Evolutionary conservation across 2,329 filamentous ascomycete species (phyloP).

Genomic region (Fusarium algeriense): DNA sequence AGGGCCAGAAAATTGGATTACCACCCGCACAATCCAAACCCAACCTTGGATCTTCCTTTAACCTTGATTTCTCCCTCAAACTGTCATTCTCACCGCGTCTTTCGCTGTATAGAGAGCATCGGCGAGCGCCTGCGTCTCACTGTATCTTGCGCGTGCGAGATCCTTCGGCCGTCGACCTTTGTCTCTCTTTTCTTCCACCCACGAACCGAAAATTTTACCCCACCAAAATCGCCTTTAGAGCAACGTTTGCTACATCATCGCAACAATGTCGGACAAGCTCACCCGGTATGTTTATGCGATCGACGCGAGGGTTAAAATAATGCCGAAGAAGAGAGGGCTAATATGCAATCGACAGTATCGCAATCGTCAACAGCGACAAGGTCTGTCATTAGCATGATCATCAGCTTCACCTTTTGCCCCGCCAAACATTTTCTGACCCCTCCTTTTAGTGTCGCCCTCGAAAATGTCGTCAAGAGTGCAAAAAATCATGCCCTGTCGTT

Average conservation of each 20-base stretch:
- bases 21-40: conserved; percentile 35
- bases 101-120: conserved; percentile 37
- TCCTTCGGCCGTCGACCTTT: conserved; percentile 18
- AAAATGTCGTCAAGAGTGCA: conserved; percentile 99
- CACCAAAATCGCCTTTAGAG: conserved; percentile 40
- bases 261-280: conserved; percentile 89
- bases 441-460: conserved; percentile 54
- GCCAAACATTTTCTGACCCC: conserved; percentile 45
- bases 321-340: conserved; percentile 32
- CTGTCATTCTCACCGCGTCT: conserved; percentile 26
- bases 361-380: conserved; percentile 99
- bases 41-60: conserved; percentile 33
- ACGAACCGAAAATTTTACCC: conserved; percentile 29
- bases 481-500: conserved; percentile 97
- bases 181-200: conserved; percentile 16
- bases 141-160: conserved; percentile 39
- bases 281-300: conserved; percentile 77
- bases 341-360: conserved; percentile 76
- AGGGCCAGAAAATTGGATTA: conserved; percentile 40
- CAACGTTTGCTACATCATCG: conserved; percentile 35
- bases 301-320: not conserved
- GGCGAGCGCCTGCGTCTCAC: conserved; percentile 41
- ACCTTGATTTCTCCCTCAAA: conserved; percentile 25
- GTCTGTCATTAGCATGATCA: conserved; percentile 58
- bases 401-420: conserved; percentile 40